phyloP scores from a whole-genome alignment of 2,329 filamentous ascomycete species.

The Colletotrichum theobromicola region DNA sequence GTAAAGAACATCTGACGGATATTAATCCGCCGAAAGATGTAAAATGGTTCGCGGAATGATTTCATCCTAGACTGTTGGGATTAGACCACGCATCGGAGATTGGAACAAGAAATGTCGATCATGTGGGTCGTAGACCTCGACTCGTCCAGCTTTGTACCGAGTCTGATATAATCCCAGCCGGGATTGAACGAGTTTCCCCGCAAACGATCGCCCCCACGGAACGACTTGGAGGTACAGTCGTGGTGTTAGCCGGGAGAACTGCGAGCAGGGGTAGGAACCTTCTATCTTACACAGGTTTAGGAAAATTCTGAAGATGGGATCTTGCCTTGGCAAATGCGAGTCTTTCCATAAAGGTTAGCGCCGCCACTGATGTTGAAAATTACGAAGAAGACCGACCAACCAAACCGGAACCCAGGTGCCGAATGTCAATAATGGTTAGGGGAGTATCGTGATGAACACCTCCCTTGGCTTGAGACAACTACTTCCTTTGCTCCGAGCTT shows the following conservation, averaged over 20 bases:
- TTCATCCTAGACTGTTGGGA: background rate
- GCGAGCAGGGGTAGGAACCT: background rate
- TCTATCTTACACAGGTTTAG: background rate
- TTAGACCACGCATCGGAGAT: background rate
- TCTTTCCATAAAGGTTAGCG: background rate
- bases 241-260: background rate
- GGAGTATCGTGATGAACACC: background rate
- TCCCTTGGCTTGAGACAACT: background rate
- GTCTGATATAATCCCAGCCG: background rate
- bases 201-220: background rate
- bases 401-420: background rate
- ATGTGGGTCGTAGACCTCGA: fast-evolving
- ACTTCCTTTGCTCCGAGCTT: background rate
- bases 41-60: background rate
- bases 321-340: background rate
- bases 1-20: background rate
- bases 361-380: background rate
- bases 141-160: background rate
- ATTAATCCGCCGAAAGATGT: background rate
- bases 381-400: background rate
- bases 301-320: background rate
- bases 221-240: background rate
- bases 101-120: background rate
- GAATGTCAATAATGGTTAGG: background rate
- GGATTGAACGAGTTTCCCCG: background rate